phyloP scores from a whole-genome alignment of 768 basidiomycete genomes.

The Rhodosporidiobolus sp. region DNA sequence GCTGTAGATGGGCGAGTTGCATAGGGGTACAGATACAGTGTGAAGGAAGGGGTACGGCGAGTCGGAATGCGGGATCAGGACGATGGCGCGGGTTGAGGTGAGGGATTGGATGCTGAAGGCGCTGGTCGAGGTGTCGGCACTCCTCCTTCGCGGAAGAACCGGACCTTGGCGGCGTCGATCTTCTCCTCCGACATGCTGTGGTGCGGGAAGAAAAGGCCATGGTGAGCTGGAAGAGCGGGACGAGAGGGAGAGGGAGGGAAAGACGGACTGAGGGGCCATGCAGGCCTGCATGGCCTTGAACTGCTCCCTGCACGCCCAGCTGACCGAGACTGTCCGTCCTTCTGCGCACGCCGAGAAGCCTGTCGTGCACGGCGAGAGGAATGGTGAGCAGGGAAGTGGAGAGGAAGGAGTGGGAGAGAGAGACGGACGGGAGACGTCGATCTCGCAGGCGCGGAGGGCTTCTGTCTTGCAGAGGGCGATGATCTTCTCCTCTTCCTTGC shows the following conservation, averaged over 20 bases:
- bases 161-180: constrained; percentile 31
- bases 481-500: constrained; percentile 37
- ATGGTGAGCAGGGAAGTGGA: background rate
- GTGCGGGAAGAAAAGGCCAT: too few species aligned
- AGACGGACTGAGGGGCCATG: constrained; percentile 37
- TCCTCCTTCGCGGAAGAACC: constrained; percentile 33
- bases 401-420: background rate
- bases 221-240: background rate
- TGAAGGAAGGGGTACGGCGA: too few species aligned
- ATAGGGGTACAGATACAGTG: too few species aligned
- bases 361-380: background rate
- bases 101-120: background rate
- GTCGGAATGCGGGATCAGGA: too few species aligned
- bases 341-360: constrained; percentile 33
- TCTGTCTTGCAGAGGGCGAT: constrained; percentile 14
- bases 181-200: constrained; percentile 35
- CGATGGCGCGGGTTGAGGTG: too few species aligned
- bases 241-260: too few species aligned
- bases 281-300: constrained; percentile 40
- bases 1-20: too few species aligned
- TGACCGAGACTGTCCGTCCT: constrained; percentile 37
- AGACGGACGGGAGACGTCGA: constrained; percentile 17
- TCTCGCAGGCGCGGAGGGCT: constrained; percentile 27
- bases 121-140: background rate
- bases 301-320: constrained; percentile 32